Conservation (phyloP, 2,329 filamentous ascomycete species). For the Coniochaeta pulveracea region DNA sequence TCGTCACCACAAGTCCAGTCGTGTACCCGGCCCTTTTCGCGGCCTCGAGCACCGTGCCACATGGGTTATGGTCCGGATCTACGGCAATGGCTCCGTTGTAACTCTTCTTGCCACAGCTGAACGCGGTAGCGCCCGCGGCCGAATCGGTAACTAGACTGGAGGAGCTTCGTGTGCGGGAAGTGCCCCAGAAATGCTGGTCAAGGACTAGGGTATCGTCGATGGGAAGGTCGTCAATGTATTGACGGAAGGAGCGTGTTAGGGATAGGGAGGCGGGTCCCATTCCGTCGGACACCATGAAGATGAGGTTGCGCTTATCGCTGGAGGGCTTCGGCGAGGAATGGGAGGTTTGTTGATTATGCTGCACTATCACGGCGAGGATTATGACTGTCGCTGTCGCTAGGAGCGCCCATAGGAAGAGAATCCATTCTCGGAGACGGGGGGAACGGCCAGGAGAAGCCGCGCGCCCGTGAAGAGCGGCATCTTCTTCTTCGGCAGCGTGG, state of each 20-base stretch:
- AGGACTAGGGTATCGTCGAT: conserved; percentile 65
- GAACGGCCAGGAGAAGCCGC: conserved; percentile 6
- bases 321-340: conserved; percentile 18
- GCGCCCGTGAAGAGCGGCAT: conserved; percentile 18
- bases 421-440: conserved; percentile 53
- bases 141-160: conserved; percentile 87
- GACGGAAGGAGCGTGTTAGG: conserved; percentile 76
- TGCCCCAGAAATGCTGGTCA: conserved; percentile 83
- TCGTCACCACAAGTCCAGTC: conserved; percentile 91
- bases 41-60: conserved; percentile 86
- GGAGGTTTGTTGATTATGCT: conserved; percentile 52
- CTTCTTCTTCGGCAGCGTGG: conserved; percentile 18
- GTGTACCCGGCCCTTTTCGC: conserved; percentile 85
- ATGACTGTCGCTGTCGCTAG: conserved; percentile 70
- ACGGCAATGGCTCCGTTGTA: conserved; percentile 96
- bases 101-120: conserved; percentile 84
- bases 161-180: conserved; percentile 74
- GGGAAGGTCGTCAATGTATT: conserved; percentile 63
- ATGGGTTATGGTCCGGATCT: conserved; percentile 73
- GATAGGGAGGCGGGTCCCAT: conserved; percentile 92
- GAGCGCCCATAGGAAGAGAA: conserved; percentile 73
- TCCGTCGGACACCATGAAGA: conserved; percentile 98
- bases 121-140: conserved; percentile 93
- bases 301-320: conserved; percentile 72
- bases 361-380: conserved; percentile 65